phyloP scores from a whole-genome alignment of 23 red algal genomes.

The Pyropia haitanensis region DNA sequence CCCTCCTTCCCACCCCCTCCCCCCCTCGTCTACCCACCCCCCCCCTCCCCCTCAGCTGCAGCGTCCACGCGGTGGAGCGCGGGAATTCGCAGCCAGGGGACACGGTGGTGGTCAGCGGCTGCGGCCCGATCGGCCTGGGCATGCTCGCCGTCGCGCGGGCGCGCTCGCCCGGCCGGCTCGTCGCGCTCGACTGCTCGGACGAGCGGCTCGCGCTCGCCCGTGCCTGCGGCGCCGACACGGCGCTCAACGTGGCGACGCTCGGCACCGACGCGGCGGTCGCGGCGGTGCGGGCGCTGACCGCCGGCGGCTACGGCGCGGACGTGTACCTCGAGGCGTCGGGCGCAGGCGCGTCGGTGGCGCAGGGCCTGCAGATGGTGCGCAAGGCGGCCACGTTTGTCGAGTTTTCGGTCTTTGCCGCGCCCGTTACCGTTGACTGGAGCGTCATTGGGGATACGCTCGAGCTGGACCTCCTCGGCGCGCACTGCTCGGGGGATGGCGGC shows the following conservation, averaged over 20 bases:
- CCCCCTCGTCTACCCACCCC: too few relatives aligned
- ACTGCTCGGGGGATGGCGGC: conserved; percentile 67
- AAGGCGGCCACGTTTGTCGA: conserved; percentile 62
- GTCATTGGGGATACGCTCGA: conserved; percentile 73
- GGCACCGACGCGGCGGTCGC: conserved; percentile 17
- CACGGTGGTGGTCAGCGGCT: conserved; percentile 58
- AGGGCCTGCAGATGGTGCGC: conserved; percentile 49
- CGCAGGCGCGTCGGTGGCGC: conserved; percentile 28
- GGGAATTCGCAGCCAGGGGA: conserved; percentile 43
- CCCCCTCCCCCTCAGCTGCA: conserved; percentile 20
- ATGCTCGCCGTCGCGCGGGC: conserved; percentile 29
- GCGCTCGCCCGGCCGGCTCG: conserved; percentile 27
- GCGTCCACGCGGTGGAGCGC: conserved; percentile 56
- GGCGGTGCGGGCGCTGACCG: conserved; percentile 19
- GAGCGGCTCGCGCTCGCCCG: conserved; percentile 50
- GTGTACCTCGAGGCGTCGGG: conserved; percentile 81
- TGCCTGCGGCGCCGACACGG: conserved; percentile 58
- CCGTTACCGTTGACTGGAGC: conserved; percentile 52
- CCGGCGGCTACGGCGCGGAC: conserved; percentile 69
- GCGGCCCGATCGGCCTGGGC: conserved; percentile 70
- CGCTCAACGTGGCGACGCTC: conserved; percentile 22
- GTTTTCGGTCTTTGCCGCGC: conserved; percentile 63
- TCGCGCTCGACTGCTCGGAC: conserved; percentile 59
- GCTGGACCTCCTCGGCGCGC: conserved; percentile 51
- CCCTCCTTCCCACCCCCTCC: too few relatives aligned